A percentile compares a stretch with the other conserved stretches of the same genome.
Evolutionary conservation across 2,329 filamentous ascomycete genomes (phyloP).

Genomic region (Sordariomycetes sp.): DNA sequence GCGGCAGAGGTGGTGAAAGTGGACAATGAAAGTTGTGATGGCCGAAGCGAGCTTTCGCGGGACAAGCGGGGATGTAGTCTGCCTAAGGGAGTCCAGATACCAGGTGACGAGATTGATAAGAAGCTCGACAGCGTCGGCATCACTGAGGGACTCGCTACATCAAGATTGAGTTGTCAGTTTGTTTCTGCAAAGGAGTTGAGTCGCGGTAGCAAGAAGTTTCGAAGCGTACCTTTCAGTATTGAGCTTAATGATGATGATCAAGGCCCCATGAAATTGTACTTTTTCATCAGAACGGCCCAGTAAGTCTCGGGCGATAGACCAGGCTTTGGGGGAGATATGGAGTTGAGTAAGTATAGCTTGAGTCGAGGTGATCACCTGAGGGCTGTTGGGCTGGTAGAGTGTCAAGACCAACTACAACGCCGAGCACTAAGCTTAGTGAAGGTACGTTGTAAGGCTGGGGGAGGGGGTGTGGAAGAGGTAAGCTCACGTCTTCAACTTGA

Average conservation of each 20-base stretch:
- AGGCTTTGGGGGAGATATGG: slow-evolving; percentile 73
- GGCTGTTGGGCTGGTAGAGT: slow-evolving; percentile 42
- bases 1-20: slow-evolving; percentile 60
- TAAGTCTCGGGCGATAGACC: slow-evolving; percentile 74
- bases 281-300: slow-evolving; percentile 61
- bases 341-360: slow-evolving; percentile 71
- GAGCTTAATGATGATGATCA: slow-evolving; percentile 89
- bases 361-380: slow-evolving; percentile 36
- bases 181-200: neutral
- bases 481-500: no score
- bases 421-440: no score
- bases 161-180: neutral
- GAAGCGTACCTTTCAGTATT: slow-evolving; percentile 70
- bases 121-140: slow-evolving; percentile 49
- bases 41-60: slow-evolving; percentile 70
- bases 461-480: no score
- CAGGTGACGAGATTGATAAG: slow-evolving; percentile 53
- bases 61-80: slow-evolving; percentile 49
- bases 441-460: no score
- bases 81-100: slow-evolving; percentile 45
- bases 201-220: neutral
- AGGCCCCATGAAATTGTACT: slow-evolving; percentile 82
- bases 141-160: slow-evolving; percentile 37
- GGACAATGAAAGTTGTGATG: slow-evolving; percentile 65
- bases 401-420: slow-evolving; percentile 37